phyloP scores from a whole-genome alignment of 2,329 filamentous ascomycete genomes.

The Colletotrichum sp. region DNA sequence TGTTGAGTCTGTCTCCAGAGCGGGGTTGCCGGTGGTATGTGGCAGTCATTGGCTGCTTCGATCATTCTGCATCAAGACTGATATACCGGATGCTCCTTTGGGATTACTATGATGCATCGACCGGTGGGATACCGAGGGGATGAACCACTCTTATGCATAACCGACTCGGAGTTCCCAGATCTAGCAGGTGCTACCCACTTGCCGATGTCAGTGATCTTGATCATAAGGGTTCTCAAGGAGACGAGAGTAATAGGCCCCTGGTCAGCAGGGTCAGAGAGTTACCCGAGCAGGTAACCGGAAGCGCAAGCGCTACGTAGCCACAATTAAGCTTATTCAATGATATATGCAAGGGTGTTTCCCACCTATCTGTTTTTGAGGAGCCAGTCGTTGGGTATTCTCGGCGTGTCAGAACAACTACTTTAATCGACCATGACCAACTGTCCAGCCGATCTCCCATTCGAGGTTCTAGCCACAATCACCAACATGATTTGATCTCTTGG shows the following conservation, averaged over 20 bases:
- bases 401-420: background rate
- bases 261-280: background rate
- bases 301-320: background rate
- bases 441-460: background rate
- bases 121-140: background rate
- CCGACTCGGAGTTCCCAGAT: background rate
- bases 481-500: slow-evolving; percentile 8
- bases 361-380: background rate
- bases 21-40: background rate
- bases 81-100: background rate
- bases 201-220: background rate
- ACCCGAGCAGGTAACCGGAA: background rate
- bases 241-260: background rate
- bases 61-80: background rate
- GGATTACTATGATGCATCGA: background rate
- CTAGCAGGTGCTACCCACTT: background rate
- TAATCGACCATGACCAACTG: background rate
- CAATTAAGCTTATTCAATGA: background rate
- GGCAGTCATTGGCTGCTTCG: background rate
- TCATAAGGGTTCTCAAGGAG: background rate
- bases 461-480: background rate
- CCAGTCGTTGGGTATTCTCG: background rate
- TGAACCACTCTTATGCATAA: background rate
- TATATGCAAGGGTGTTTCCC: background rate
- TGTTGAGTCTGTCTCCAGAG: background rate